Conservation (phyloP, 2,329 filamentous ascomycete species). For the Botrytis squamosa region DNA sequence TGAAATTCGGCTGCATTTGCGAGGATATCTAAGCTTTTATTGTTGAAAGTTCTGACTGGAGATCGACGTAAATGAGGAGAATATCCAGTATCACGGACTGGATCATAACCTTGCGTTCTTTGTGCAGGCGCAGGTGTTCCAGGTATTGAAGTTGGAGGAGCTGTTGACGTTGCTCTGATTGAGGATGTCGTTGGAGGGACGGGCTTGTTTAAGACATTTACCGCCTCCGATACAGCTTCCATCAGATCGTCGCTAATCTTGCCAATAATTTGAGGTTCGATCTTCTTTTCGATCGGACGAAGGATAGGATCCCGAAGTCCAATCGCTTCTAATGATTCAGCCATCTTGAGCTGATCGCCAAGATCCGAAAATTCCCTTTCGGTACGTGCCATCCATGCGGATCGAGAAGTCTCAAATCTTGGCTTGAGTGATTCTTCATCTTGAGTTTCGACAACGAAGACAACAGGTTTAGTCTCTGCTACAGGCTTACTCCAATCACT, state of each 20-base stretch:
- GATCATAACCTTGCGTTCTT: conserved; percentile 30
- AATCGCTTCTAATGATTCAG: conserved; percentile 18
- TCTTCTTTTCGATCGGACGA: conserved; percentile 6
- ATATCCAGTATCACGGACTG: conserved; percentile 28
- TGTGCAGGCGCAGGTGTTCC: conserved; percentile 21
- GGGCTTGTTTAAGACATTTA: background rate
- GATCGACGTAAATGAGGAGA: conserved; percentile 18
- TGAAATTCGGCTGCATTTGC: conserved; percentile 18
- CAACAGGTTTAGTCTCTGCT: conserved; percentile 17
- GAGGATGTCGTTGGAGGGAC: conserved; percentile 9
- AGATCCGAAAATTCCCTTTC: conserved; percentile 21
- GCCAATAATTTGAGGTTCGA: conserved; percentile 2
- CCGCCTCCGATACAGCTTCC: conserved; percentile 5
- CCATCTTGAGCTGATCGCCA: conserved; percentile 19
- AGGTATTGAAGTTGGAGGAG: conserved; percentile 16
- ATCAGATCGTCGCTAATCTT: conserved; percentile 15
- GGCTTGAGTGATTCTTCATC: conserved; percentile 15
- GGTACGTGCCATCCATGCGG: conserved; percentile 25
- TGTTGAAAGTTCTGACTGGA: conserved; percentile 5
- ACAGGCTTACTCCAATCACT: conserved; percentile 22
- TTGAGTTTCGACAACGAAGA: conserved; percentile 15
- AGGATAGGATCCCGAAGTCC: conserved; percentile 18
- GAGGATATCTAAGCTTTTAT: conserved; percentile 12
- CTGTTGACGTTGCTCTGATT: conserved; percentile 13
- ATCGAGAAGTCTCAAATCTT: conserved; percentile 26